Percentiles rank a stretch among this genome's conserved stretches.
Conservation (phyloP, 257 asterid genomes). For the Hygrophila difformis region DNA sequence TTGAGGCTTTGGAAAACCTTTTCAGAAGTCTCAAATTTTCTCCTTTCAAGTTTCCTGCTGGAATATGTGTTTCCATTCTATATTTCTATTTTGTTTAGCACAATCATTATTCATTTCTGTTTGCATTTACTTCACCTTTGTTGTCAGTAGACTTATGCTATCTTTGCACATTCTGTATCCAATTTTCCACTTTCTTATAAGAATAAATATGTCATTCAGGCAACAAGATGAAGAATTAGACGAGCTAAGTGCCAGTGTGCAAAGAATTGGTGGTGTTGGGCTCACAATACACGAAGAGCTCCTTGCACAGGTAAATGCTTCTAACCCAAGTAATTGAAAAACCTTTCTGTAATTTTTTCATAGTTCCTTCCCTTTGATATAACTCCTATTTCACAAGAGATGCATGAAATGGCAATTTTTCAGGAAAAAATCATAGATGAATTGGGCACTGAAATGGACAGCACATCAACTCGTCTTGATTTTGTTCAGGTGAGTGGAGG, state of each 20-base stretch:
- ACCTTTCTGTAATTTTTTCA: too few relatives aligned
- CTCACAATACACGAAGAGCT: conserved; percentile 98
- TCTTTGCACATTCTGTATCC: conserved; percentile 4
- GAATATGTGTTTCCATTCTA: too few relatives aligned
- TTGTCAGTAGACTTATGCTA: conserved; percentile 5
- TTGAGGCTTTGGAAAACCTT: too few relatives aligned
- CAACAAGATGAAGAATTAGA: conserved; percentile 77
- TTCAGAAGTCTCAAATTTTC: too few relatives aligned
- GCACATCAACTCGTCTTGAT: conserved; percentile 92
- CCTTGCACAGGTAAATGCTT: conserved; percentile 67
- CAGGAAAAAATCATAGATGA: conserved; percentile 89
- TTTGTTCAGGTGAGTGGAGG: conserved; percentile 98
- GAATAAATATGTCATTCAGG: conserved; percentile 27
- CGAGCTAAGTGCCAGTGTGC: conserved; percentile 84
- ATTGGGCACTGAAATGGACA: conserved; percentile 85
- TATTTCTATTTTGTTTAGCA: too few relatives aligned
- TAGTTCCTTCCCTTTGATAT: too few relatives aligned
- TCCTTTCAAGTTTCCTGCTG: too few relatives aligned
- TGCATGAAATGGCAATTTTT: too few relatives aligned
- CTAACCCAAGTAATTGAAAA: too few relatives aligned
- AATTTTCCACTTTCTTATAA: conserved; percentile 7
- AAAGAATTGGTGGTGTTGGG: conserved; percentile 91
- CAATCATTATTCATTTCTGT: too few relatives aligned
- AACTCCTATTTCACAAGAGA: too few relatives aligned
- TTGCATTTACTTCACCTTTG: too few relatives aligned